A percentile compares a stretch with the other conserved stretches of the same genome.
Evolutionary conservation across 2,329 filamentous ascomycete genomes (phyloP).

Genomic region (Colletotrichum noveboracense): DNA sequence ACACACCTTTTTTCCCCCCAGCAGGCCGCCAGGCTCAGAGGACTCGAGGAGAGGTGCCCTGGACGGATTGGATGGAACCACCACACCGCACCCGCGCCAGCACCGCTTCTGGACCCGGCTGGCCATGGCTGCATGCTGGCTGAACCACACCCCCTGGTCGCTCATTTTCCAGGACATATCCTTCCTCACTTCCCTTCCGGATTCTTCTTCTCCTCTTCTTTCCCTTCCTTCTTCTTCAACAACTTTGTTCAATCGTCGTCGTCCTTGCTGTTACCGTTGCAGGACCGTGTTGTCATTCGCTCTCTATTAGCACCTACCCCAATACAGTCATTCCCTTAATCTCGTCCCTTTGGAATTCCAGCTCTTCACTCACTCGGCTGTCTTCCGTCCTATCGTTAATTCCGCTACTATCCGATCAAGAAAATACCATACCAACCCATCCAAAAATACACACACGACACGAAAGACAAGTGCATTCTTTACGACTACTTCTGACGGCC

Average conservation of each 20-base stretch:
- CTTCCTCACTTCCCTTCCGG: constrained; percentile 13
- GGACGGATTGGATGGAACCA: not conserved
- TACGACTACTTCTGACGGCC: constrained; percentile 12
- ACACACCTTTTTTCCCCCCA: not conserved
- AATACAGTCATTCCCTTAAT: constrained; percentile 28
- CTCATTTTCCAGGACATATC: constrained; percentile 23
- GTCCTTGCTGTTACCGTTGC: constrained; percentile 32
- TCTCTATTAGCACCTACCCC: constrained; percentile 23
- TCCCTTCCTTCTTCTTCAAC: constrained; percentile 30
- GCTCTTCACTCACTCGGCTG: constrained; percentile 52
- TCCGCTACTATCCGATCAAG: constrained; percentile 25
- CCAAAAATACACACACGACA: constrained; percentile 19
- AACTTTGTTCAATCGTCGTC: constrained; percentile 35
- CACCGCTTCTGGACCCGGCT: not conserved
- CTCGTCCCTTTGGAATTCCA: constrained; percentile 37
- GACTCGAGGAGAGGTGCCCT: not conserved
- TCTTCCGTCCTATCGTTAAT: constrained; percentile 51
- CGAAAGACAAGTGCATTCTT: constrained; percentile 20
- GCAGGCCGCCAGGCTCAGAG: not conserved
- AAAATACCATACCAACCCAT: not conserved
- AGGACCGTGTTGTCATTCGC: constrained; percentile 28
- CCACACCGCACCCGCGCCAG: constrained; percentile 1
- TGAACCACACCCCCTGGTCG: not conserved
- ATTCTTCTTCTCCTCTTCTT: constrained; percentile 16
- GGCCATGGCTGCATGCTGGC: not conserved